These are phyloP conservation scores for Rhodotorula mucilaginosa DNA, from an alignment of 1,284 basidiomycete genomes.

Conservation along the genomic window DNA sequence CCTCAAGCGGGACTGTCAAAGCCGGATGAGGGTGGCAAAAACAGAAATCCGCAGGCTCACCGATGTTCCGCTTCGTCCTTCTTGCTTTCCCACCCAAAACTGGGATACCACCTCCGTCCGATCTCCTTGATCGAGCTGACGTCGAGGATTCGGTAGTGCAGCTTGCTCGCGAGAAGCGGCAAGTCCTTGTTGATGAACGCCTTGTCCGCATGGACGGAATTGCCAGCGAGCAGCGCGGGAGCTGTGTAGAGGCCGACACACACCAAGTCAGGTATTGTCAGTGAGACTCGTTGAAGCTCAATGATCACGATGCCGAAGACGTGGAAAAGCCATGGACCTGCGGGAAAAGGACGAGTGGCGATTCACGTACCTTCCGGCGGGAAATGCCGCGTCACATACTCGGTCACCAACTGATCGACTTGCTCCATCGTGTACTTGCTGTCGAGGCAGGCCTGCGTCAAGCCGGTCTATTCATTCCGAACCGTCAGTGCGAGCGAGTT, in stretches of 20 bases:
- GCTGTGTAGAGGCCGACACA: neutral
- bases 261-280: neutral
- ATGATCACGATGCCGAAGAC: neutral
- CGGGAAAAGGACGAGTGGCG: neutral
- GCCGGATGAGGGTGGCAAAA: too few relatives aligned
- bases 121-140: slow-evolving; percentile 45
- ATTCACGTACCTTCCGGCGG: slow-evolving; percentile 4
- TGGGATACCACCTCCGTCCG: slow-evolving; percentile 47
- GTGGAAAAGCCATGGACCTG: neutral
- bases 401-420: slow-evolving; percentile 41
- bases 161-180: slow-evolving; percentile 42
- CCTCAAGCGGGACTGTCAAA: too few relatives aligned
- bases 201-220: slow-evolving; percentile 51
- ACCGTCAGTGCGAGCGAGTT: too few relatives aligned
- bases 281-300: too few relatives aligned
- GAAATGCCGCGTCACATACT: slow-evolving; percentile 48
- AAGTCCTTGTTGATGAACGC: slow-evolving; percentile 45
- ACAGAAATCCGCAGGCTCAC: slow-evolving; percentile 3
- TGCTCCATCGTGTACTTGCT: slow-evolving; percentile 32
- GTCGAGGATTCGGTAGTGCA: slow-evolving; percentile 51
- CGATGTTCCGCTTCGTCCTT: slow-evolving; percentile 35
- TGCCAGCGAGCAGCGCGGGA: slow-evolving; percentile 49
- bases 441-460: slow-evolving; percentile 40
- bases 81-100: slow-evolving; percentile 9
- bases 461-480: slow-evolving; percentile 32